These are phyloP conservation scores for Cutaneotrichosporon sp. DNA, from an alignment of 1,284 basidiomycete species.

Conservation along the genomic window DNA sequence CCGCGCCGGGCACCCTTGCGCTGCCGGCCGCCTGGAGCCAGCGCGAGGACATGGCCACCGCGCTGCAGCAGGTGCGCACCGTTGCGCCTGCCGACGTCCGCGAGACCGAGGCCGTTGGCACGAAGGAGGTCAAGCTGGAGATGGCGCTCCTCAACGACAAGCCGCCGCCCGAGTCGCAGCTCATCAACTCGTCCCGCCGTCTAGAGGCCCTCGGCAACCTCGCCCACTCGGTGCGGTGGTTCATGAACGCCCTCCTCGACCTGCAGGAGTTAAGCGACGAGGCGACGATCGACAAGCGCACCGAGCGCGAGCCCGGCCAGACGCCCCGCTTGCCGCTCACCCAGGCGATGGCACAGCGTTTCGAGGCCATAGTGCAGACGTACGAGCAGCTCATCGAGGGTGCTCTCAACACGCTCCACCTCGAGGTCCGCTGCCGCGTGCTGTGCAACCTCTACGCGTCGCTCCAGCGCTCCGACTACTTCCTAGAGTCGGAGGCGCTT, in stretches of 20 bases:
- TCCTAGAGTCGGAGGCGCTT: slow-evolving; percentile 73
- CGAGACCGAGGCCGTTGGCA: slow-evolving; percentile 5
- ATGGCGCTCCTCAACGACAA: slow-evolving; percentile 53
- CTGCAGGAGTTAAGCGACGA: slow-evolving; percentile 67
- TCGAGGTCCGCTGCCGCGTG: slow-evolving; percentile 83
- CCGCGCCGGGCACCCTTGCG: slow-evolving; percentile 23
- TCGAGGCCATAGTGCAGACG: slow-evolving; percentile 83
- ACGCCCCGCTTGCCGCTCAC: slow-evolving; percentile 74
- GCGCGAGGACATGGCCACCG: slow-evolving; percentile 70
- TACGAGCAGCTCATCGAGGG: slow-evolving; percentile 85
- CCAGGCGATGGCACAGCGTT: slow-evolving; percentile 81
- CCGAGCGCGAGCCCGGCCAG: slow-evolving; percentile 56
- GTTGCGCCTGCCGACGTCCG: slow-evolving; percentile 23
- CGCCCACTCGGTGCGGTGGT: slow-evolving; percentile 85
- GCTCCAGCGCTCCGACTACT: slow-evolving; percentile 76
- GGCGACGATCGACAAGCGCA: slow-evolving; percentile 54
- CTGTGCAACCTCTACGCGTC: slow-evolving; percentile 80
- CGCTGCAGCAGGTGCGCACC: slow-evolving; percentile 59
- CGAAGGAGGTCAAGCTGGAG: slow-evolving; percentile 15
- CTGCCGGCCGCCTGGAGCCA: slow-evolving; percentile 87
- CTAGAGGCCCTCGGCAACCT: slow-evolving; percentile 75
- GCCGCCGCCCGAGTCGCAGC: slow-evolving; percentile 63
- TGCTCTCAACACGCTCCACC: slow-evolving; percentile 82
- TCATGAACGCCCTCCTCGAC: slow-evolving; percentile 66
- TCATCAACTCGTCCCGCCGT: slow-evolving; percentile 76